Percentiles rank a stretch among this genome's conserved stretches.
Evolutionary conservation across 257 asterid genomes (phyloP).

Genomic region (Solanum piurae): DNA sequence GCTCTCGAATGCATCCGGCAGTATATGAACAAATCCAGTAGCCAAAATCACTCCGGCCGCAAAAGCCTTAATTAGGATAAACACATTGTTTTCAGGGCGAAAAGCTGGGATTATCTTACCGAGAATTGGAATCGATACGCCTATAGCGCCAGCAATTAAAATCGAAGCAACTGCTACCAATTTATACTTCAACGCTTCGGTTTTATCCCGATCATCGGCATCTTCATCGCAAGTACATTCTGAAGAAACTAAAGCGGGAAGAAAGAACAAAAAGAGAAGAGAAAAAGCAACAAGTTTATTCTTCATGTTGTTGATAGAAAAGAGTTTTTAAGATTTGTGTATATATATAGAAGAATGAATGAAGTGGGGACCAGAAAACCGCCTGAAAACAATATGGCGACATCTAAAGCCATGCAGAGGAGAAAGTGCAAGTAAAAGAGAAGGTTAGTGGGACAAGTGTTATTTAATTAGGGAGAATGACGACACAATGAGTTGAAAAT

Average conservation of each 20-base stretch:
- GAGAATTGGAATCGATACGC: background rate
- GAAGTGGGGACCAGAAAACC: background rate
- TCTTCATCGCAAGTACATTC: slow-evolving; percentile 1
- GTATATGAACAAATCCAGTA: slow-evolving; percentile 15
- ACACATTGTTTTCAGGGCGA: slow-evolving; percentile 7
- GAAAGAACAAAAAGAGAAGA: background rate
- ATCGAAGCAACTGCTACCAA: slow-evolving; percentile 5
- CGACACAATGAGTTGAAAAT: background rate
- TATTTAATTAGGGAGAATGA: background rate
- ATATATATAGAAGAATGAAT: background rate
- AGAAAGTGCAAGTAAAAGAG: background rate
- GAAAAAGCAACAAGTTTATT: background rate
- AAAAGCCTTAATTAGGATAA: slow-evolving; percentile 23
- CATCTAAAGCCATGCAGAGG: background rate
- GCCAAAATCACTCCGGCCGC: slow-evolving; percentile 26
- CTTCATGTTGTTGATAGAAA: background rate
- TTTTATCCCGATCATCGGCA: background rate
- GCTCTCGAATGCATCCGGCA: slow-evolving; percentile 3
- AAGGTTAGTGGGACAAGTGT: background rate
- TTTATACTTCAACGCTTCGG: slow-evolving; percentile 7
- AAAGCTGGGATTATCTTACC: slow-evolving; percentile 7
- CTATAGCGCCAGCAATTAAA: background rate
- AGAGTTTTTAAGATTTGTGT: background rate
- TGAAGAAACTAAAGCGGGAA: background rate
- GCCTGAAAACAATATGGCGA: background rate